Evolutionary conservation across 2,329 filamentous ascomycete species (phyloP), one percentile per base, ranked within the genome.

Genomic region (Talaromyces atroroseus): DNA sequence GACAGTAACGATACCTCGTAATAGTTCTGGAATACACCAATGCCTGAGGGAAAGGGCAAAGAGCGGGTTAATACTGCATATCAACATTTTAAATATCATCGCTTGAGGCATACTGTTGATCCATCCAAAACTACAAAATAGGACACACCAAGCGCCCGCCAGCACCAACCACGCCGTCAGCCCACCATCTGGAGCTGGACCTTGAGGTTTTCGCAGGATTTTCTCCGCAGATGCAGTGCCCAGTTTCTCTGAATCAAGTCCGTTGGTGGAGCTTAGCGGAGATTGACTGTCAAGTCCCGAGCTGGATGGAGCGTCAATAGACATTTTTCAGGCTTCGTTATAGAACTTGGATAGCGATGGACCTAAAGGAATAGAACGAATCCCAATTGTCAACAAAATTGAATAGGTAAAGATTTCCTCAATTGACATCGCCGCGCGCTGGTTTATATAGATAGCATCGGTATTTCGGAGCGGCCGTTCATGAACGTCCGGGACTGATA

Each of bases 1-100:
- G 61, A 65, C 3, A 85, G 67, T n/a, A 52, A 34, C 78, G 73
- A 6, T 76, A 68, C 71, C 60, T 82, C 68, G 62, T 85, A 85
- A 63, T 83, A 82, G 10, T 80, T 76, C 62, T 85, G 81, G 62
- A 85, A 85, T 14, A 5, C 10, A 11, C 38, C 38, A 8, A 42
- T 42, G 38, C 38, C 38, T 42, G 18, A 20, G 6, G 20, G 4
- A 40, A 11, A 40, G 36, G 12, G 10, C 8, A 12, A n/a, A 40
- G 7, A 16, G n/a, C 11, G 2, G n/a, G 14, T 40, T 11, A 40
- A 14, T 18, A 16, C 36, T 40, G 36, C 4, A 18, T 2, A 3
- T 40, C 10, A 40, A 18, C 36, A 20, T 18, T 42, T 8, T 20
- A 20, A 8, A 5, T 20, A 8, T 18, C 16, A 6, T 42, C 8